A percentile compares a stretch with the other conserved stretches of the same genome.
These are phyloP conservation scores for Triticum aestivum DNA, from an alignment of 176 grass and related monocot genomes.

Conservation along the genomic window IWGSC_CS_RefSeq_v2.1 NC_057806.1:579697593-579698092, in stretches of 20 bases:
- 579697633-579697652: too few species aligned
- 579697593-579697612: too few species aligned
- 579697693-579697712: too few species aligned
- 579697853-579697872: constrained; percentile 21
- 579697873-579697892: constrained; percentile 30
- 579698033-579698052: not conserved
- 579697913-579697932: constrained; percentile 15
- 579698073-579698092: not conserved
- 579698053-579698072: not conserved
- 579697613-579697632: too few species aligned
- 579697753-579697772: too few species aligned
- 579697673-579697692: too few species aligned
- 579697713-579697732: too few species aligned
- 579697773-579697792: too few species aligned
- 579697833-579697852: not conserved
- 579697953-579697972: constrained; percentile 10
- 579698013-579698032: not conserved
- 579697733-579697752: too few species aligned
- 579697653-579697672: too few species aligned
- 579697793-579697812: not conserved
- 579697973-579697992: not conserved
- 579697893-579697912: not conserved
- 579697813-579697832: not conserved
- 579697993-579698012: not conserved
- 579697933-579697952: constrained; percentile 26